A percentile compares a stretch with the other conserved stretches of the same genome.
Evolutionary conservation across 495 filamentous ascomycete species (phyloP).

Genomic region (Chlorociboria aeruginascens): DNA sequence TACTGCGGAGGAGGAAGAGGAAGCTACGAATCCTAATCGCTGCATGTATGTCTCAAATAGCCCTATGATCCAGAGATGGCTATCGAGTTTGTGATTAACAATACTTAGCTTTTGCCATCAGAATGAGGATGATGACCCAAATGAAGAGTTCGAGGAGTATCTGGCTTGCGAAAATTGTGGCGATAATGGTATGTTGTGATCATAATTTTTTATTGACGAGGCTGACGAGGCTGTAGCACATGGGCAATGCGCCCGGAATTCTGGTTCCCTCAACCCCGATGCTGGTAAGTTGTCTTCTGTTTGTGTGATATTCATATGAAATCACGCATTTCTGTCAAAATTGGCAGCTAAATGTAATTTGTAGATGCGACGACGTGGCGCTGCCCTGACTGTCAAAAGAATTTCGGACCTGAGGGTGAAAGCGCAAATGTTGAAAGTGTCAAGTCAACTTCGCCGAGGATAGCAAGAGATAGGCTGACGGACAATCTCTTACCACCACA

Average conservation of each 20-base stretch:
- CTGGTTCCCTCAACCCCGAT: conserved; percentile 53
- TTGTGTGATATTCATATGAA: not conserved
- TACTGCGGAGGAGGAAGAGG: conserved; percentile 50
- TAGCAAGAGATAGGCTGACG: conserved; percentile 26
- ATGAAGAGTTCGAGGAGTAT: conserved; percentile 76
- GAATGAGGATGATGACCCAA: conserved; percentile 21
- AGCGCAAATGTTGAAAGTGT: conserved; percentile 13
- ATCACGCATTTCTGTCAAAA: conserved; percentile 11
- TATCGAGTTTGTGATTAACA: not conserved
- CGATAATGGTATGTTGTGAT: conserved; percentile 66
- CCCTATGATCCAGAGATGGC: not conserved
- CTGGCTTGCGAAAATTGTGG: conserved; percentile 70
- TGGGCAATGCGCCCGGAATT: conserved; percentile 81
- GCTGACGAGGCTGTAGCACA: conserved; percentile 56
- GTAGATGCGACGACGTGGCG: conserved; percentile 59
- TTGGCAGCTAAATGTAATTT: conserved; percentile 16
- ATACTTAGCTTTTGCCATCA: conserved; percentile 19
- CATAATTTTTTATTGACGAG: conserved; percentile 14
- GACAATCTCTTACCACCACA: conserved; percentile 68
- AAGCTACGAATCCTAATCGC: conserved; percentile 31
- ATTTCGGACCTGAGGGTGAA: conserved; percentile 40
- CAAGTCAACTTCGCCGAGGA: conserved; percentile 8
- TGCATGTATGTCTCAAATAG: conserved; percentile 17
- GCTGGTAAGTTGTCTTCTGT: conserved; percentile 42
- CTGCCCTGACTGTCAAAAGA: conserved; percentile 67